Evolutionary conservation across 2,329 filamentous ascomycete genomes (phyloP).

Genomic region (Epicoccum nigrum): DNA sequence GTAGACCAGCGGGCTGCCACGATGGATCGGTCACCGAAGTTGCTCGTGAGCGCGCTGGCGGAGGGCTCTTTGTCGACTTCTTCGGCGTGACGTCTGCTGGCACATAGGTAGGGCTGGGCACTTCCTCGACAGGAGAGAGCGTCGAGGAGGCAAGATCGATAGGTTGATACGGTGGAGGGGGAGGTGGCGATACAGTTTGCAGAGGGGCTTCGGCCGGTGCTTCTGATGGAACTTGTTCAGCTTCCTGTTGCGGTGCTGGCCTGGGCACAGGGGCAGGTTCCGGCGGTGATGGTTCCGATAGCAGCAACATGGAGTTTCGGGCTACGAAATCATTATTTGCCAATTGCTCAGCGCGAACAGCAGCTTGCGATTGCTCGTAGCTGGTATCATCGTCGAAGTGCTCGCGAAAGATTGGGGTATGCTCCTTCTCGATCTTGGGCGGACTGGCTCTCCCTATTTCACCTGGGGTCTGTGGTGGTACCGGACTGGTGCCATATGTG

Average conservation of each 20-base stretch:
- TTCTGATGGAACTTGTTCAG: constrained; percentile 22
- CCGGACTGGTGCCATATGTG: constrained; percentile 28
- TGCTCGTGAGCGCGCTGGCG: constrained; percentile 44
- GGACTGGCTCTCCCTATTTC: constrained; percentile 40
- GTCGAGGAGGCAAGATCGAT: constrained; percentile 32
- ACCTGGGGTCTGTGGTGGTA: constrained; percentile 9
- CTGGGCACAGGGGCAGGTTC: constrained; percentile 18
- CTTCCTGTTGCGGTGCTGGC: constrained; percentile 1
- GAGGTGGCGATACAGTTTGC: constrained; percentile 15
- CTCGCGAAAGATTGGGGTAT: constrained; percentile 66
- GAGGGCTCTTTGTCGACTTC: constrained; percentile 46
- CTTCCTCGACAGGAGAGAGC: constrained; percentile 45
- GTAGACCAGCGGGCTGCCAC: constrained; percentile 46
- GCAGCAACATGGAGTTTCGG: constrained; percentile 48
- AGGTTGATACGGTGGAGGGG: constrained; percentile 26
- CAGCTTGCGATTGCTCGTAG: constrained; percentile 48
- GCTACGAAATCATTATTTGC: constrained; percentile 57
- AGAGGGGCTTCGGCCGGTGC: constrained; percentile 18
- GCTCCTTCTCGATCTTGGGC: constrained; percentile 49
- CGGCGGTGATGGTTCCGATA: constrained; percentile 29
- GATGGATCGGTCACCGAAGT: constrained; percentile 46
- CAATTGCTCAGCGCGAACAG: constrained; percentile 55
- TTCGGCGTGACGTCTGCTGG: constrained; percentile 36
- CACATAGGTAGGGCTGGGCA: constrained; percentile 32
- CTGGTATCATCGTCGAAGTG: constrained; percentile 63